Base-by-base conservation (phyloP, 2,329 filamentous ascomycete species). In the Pestalotiopsis fici region DNA sequence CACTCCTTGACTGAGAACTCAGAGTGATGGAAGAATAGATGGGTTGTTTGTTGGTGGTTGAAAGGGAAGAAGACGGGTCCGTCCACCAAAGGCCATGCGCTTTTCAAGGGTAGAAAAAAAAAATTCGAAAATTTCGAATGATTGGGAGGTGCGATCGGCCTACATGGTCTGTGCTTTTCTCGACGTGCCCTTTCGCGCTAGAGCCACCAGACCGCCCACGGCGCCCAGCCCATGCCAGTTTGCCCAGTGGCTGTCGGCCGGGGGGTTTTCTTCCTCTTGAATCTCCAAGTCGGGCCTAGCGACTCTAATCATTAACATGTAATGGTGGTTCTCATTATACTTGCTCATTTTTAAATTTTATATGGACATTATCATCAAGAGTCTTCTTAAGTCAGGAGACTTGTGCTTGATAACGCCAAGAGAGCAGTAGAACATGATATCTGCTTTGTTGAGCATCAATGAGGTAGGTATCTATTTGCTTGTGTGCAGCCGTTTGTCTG, bases 1-100 rank as follows among this genome's bases (percentile, higher is more conserved):
- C 84, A 86, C 85, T 86, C 74, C 71, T 74, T 73, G 76, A 78
- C 80, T 80, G 78, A 77, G 75, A 79, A 77, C 84, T 85, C 83
- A 60, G 28, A 27, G 27, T 31, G 57, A n/a, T 60, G 57, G 31
- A 57, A 50, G n/a, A 37, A 60, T 60, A 57, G 57, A 60, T 60
- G 57, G 57, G 27, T 60, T 60, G 27, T 31, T 35, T 50, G 57
- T 80, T 84, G 82, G 81, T 82, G 81, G 82, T 80, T 79, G 78
- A 78, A 35, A 74, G 72, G 72, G 74, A 73, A 81, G 76, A 74
- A 76, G 74, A 74, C 72, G 75, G 76, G 77, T 77, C 76, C 57
- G 31, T 60, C 31, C 28, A 37, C n/a, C 57, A 60, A 21, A 35
- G 57, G 57, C 57, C 57, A 35, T 35, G 28, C 55, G 57, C n/a